Evolutionary conservation across 345 rosid species (phyloP).

Genomic region (Aurinia saxatilis): DNA sequence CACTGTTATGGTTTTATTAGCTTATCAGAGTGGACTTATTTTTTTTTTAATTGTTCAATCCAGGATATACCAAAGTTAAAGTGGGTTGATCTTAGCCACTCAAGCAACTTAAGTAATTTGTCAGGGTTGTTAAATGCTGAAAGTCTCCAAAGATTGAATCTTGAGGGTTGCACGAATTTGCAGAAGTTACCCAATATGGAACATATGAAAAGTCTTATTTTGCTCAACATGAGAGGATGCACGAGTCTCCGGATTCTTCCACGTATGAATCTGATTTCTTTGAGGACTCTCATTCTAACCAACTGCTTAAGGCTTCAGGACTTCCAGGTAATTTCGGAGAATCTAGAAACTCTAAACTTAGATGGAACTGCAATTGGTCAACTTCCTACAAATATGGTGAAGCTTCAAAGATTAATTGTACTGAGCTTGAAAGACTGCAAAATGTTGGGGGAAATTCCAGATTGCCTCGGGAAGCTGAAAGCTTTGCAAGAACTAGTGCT

Average conservation of each 20-base stretch:
- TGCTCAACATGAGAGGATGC: conserved; percentile 22
- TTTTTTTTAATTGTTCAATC: neutral
- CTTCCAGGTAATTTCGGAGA: conserved; percentile 1
- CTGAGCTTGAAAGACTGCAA: conserved; percentile 19
- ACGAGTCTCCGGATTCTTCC: conserved; percentile 3
- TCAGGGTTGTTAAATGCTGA: conserved; percentile 19
- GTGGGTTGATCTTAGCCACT: conserved; percentile 19
- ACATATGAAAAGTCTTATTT: conserved; percentile 5
- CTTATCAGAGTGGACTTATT: neutral
- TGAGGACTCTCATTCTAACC: conserved; percentile 16
- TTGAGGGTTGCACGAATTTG: conserved; percentile 25
- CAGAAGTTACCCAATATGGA: neutral
- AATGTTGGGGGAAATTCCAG: neutral
- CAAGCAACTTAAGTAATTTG: conserved; percentile 2
- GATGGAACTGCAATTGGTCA: conserved; percentile 4
- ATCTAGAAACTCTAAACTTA: conserved; percentile 3
- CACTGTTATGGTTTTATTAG: neutral
- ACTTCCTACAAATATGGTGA: conserved; percentile 8
- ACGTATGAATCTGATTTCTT: neutral
- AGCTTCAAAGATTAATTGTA: conserved; percentile 8
- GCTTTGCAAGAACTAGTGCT: conserved; percentile 18
- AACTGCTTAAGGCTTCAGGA: conserved; percentile 16
- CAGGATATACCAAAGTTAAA: conserved; percentile 28
- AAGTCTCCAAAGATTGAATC: conserved; percentile 18
- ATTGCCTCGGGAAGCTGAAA: conserved; percentile 2